Evolutionary conservation across 441 rosid species (phyloP), one percentile per base, ranked within the genome.

Genomic region (Omphalea diandra): DNA sequence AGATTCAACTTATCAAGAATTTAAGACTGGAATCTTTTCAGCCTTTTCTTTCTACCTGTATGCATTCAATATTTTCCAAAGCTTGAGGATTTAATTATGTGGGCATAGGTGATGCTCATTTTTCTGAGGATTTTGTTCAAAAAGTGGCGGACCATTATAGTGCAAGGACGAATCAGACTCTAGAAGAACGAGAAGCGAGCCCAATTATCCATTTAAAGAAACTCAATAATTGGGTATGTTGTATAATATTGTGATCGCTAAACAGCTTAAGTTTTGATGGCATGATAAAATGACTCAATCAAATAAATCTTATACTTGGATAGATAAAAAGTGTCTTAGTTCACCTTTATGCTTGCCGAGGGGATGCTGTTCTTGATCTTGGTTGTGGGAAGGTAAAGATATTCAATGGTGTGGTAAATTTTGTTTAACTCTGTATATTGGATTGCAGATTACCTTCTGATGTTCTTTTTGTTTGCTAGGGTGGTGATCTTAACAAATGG

Each of bases 401-500:
- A 53, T 24, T 7, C 73, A 40, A 18, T 67, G 56, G 15, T 60
- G 24, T 11, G 18, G 26, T 49, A 24, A 20, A 58, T 22, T 60
- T 52, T 32, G 60, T 43, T 43, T 52, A 27, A 29, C 18, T 11
- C 0, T 32, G 62, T 27, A 7, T 56, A 33, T 46, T 74, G 24
- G 68, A 56, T 73, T 58, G 49, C 22, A 50, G 7, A 31, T 54
- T 47, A 36, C 7, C 24, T 67, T 36, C 12, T 82, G 61, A 40
- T 38, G 33, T 33, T 29, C 35, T 62, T 71, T 66, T 17, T 54
- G 29, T 40, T 58, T 55, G 11, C 72, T 63, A 93, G 97, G 99
- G 99, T 50, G 97, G 98, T 67, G 99, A 95, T 83, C 95, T 95
- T 69, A 93, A 93, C 74, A 93, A 93, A 80, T 95, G 99, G 97